These are phyloP conservation scores for Botrytis porri DNA, from an alignment of 2,329 filamentous ascomycete genomes.

Conservation along the genomic window DNA sequence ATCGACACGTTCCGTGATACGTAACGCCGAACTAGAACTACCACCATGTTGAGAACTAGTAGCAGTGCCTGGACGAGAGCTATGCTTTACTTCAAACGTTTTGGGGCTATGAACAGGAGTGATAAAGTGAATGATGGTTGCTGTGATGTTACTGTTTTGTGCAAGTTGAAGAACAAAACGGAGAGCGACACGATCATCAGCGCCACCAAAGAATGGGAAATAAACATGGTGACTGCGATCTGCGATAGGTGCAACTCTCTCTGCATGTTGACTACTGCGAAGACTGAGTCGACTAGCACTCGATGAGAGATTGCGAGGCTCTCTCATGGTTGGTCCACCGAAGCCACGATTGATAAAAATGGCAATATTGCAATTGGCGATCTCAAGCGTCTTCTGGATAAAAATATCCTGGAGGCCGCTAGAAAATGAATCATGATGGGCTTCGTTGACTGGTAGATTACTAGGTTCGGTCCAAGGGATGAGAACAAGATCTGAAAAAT, in stretches of 20 bases:
- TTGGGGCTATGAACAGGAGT: conserved; percentile 29
- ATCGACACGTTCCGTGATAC: conserved; percentile 28
- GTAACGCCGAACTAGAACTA: conserved; percentile 22
- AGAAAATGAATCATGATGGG: conserved; percentile 55
- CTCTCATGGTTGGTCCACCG: conserved; percentile 47
- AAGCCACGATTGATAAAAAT: conserved; percentile 76
- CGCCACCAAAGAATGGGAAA: conserved; percentile 79
- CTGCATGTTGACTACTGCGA: conserved; percentile 53
- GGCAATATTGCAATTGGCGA: conserved; percentile 64
- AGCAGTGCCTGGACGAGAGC: conserved; percentile 8
- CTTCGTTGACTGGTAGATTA: conserved; percentile 60
- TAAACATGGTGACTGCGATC: conserved; percentile 81
- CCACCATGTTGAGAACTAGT: conserved; percentile 3
- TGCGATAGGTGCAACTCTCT: conserved; percentile 54
- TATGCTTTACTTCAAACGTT: conserved; percentile 19
- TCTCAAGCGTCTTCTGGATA: conserved; percentile 63
- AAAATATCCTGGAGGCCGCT: conserved; percentile 68
- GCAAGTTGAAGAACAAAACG: conserved; percentile 80
- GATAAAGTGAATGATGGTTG: conserved; percentile 65
- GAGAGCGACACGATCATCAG: conserved; percentile 77
- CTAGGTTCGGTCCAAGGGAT: conserved; percentile 88
- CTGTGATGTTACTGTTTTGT: conserved; percentile 73
- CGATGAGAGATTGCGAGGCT: conserved; percentile 42
- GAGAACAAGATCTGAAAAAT: conserved; percentile 70
- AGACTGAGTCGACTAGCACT: conserved; percentile 57